A percentile compares a stretch with the other conserved stretches of the same genome.
phyloP scores from a whole-genome alignment of 2,329 filamentous ascomycete species.

The Paecilomyces fulvus region DNA sequence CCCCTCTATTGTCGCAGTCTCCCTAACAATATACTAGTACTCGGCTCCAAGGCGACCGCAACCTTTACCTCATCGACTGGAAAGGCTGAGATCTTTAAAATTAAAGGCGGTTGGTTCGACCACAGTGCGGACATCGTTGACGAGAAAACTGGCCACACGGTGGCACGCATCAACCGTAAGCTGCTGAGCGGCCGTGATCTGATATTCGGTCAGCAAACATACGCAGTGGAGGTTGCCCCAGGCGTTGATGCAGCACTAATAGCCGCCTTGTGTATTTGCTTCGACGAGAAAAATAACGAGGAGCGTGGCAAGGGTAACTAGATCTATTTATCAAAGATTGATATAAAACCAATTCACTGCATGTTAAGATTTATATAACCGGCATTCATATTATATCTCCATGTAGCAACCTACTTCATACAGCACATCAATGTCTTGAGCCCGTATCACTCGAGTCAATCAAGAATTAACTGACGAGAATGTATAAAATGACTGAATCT shows the following conservation, averaged over 20 bases:
- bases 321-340: no score
- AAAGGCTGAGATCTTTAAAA: conserved; percentile 38
- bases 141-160: conserved; percentile 40
- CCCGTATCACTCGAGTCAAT: no score
- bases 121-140: conserved; percentile 50
- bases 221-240: conserved; percentile 55
- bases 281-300: conserved; percentile 60
- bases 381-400: no score
- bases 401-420: no score
- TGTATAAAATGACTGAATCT: no score
- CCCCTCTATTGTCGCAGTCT: neutral
- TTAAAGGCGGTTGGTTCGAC: conserved; percentile 57
- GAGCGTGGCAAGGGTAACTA: conserved; percentile 1
- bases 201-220: conserved; percentile 56
- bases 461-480: no score
- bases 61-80: neutral
- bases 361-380: no score
- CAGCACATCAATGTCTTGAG: no score
- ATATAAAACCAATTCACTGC: no score
- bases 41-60: neutral
- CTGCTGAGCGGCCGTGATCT: conserved; percentile 51
- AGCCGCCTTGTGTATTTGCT: conserved; percentile 57
- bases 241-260: conserved; percentile 59
- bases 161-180: conserved; percentile 53
- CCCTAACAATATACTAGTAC: neutral